Evolutionary conservation across 257 asterid genomes (phyloP).

Genomic region (Solanum lycopersicoides): DNA sequence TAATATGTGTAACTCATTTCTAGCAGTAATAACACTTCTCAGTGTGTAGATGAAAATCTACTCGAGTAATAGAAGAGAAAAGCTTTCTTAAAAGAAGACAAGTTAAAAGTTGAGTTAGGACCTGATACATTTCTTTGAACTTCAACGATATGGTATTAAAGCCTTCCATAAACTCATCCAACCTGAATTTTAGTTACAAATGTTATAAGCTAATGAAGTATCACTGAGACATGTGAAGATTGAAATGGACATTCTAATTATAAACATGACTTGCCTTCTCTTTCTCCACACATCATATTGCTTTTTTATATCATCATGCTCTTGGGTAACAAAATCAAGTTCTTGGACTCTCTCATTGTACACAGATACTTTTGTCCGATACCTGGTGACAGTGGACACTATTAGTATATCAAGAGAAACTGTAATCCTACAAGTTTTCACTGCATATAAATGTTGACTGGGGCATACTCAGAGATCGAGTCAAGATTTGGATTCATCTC

Average conservation of each 20-base stretch:
- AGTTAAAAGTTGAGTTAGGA: slow-evolving; percentile 5
- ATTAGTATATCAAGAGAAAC: neutral
- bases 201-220: neutral
- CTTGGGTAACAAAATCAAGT: slow-evolving; percentile 63
- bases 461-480: slow-evolving; percentile 78
- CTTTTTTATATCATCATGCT: slow-evolving; percentile 79
- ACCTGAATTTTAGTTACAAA: slow-evolving; percentile 29
- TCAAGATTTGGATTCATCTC: slow-evolving; percentile 95
- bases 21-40: neutral
- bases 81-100: neutral
- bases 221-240: neutral
- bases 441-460: neutral
- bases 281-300: slow-evolving; percentile 87
- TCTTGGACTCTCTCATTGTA: slow-evolving; percentile 77
- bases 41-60: neutral
- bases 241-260: neutral
- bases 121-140: slow-evolving; percentile 97
- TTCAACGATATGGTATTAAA: slow-evolving; percentile 85
- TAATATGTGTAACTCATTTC: neutral
- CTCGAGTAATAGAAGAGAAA: neutral
- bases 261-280: slow-evolving; percentile 36
- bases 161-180: slow-evolving; percentile 93
- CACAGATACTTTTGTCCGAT: slow-evolving; percentile 50
- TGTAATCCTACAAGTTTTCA: neutral
- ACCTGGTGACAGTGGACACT: slow-evolving; percentile 30